phyloP scores from a whole-genome alignment of 139 green algal genomes.

The Asterochloris erici region DNA sequence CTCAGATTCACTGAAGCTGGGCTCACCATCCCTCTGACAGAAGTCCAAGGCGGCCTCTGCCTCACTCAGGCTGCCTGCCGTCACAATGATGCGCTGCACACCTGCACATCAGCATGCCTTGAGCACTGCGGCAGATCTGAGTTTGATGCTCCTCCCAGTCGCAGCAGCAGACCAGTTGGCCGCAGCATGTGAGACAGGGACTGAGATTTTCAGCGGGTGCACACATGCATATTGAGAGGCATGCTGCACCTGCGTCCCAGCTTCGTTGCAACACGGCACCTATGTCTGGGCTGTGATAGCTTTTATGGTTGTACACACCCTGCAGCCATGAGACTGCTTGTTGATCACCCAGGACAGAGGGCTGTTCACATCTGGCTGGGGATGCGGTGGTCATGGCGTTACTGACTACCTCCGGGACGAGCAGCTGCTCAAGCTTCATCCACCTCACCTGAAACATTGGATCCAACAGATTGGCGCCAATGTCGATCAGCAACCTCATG shows the following conservation, averaged over 20 bases:
- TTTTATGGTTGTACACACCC: too few relatives aligned
- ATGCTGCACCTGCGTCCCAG: too few relatives aligned
- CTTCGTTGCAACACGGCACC: too few relatives aligned
- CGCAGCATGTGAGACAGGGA: too few relatives aligned
- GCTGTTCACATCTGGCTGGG: background rate
- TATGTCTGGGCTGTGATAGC: too few relatives aligned
- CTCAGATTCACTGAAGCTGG: too few relatives aligned
- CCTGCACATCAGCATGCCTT: too few relatives aligned
- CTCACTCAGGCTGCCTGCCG: conserved; percentile 58
- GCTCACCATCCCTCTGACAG: conserved; percentile 30
- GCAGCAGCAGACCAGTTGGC: too few relatives aligned
- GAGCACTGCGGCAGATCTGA: background rate
- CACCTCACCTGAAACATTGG: conserved; percentile 71
- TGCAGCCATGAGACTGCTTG: background rate
- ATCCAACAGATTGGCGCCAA: conserved; percentile 78
- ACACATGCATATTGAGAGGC: too few relatives aligned
- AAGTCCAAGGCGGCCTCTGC: conserved; percentile 51
- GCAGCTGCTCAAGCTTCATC: conserved; percentile 50
- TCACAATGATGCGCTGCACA: conserved; percentile 70
- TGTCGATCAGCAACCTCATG: conserved; percentile 33
- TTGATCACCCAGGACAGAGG: background rate
- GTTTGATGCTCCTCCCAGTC: background rate
- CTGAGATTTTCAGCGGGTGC: too few relatives aligned
- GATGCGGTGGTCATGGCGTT: conserved; percentile 51
- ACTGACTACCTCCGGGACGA: conserved; percentile 57